Percentiles rank a stretch among this genome's conserved stretches.
Evolutionary conservation across 169 alveolate species (phyloP).

Genomic region (Plasmodium vivax): DNA sequence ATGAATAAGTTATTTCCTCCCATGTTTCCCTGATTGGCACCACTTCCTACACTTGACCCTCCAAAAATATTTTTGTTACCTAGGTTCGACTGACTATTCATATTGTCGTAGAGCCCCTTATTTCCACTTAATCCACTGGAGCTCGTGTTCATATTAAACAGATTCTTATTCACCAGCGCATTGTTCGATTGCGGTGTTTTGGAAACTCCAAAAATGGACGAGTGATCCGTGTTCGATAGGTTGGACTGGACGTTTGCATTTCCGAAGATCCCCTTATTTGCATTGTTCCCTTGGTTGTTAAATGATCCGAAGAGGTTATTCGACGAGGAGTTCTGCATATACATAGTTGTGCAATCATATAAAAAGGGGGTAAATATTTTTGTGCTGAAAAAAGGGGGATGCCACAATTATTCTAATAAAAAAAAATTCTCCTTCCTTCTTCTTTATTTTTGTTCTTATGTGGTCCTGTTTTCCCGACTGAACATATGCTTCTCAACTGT

Average conservation of each 20-base stretch:
- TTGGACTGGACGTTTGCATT: slow-evolving; percentile 27
- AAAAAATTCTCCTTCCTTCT: background rate
- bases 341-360: slow-evolving; percentile 24
- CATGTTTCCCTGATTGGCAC: slow-evolving; percentile 29
- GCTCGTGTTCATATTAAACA: slow-evolving; percentile 29
- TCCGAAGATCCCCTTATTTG: slow-evolving; percentile 69
- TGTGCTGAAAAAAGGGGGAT: background rate
- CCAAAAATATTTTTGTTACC: slow-evolving; percentile 61
- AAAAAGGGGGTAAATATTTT: background rate
- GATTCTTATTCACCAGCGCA: slow-evolving; percentile 40
- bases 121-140: slow-evolving; percentile 17
- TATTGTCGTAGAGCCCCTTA: slow-evolving; percentile 52
- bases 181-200: slow-evolving; percentile 49
- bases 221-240: slow-evolving; percentile 20
- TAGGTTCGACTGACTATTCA: slow-evolving; percentile 38
- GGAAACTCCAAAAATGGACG: slow-evolving; percentile 57
- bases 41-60: slow-evolving; percentile 9
- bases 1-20: slow-evolving; percentile 60
- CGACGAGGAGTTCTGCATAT: slow-evolving; percentile 60
- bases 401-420: background rate
- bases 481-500: background rate
- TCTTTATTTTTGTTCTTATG: background rate
- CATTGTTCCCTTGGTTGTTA: slow-evolving; percentile 46
- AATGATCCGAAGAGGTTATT: slow-evolving; percentile 60
- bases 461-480: background rate